Percentiles rank a stretch among this genome's conserved stretches.
Conservation (phyloP, 176 grass and related monocot genomes). For the maize (Zea mays) region Zm-B73-REFERENCE-NAM-5.0 NC_050097.1:10858501-10859000, state of each 20-base stretch:
- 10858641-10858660: constrained; percentile 35
- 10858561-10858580: constrained; percentile 18
- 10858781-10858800: constrained; percentile 40
- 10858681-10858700: constrained; percentile 32
- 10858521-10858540: constrained; percentile 7
- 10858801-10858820: constrained; percentile 24
- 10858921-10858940: constrained; percentile 22
- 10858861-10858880: constrained; percentile 29
- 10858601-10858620: constrained; percentile 15
- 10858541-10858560: constrained; percentile 4
- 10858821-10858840: constrained; percentile 1
- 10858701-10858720: constrained; percentile 31
- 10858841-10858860: background rate
- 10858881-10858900: constrained; percentile 10
- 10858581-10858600: constrained; percentile 19
- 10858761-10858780: constrained; percentile 33
- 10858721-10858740: constrained; percentile 23
- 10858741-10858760: constrained; percentile 15
- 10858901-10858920: constrained; percentile 1
- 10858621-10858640: constrained; percentile 36
- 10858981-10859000: background rate
- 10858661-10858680: constrained; percentile 24
- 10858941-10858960: constrained; percentile 16
- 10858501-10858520: background rate
- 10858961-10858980: constrained; percentile 12